phyloP scores from a whole-genome alignment of 352 stramenopile species.

The Phytopythium ostracodes region DNA sequence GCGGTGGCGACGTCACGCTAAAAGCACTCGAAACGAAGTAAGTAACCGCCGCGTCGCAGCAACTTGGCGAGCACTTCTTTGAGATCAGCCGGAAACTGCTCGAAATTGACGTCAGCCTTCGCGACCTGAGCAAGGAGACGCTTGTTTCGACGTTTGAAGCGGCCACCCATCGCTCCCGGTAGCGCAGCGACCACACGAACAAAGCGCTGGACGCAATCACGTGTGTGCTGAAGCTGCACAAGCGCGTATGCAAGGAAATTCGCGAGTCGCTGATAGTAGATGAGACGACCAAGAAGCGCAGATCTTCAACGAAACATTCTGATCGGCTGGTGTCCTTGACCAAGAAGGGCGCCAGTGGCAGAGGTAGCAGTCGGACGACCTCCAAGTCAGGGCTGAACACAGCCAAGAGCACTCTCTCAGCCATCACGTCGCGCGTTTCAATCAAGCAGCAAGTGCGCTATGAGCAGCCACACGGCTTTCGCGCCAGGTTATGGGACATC shows the following conservation, averaged over 20 bases:
- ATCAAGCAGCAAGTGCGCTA: conserved; percentile 23
- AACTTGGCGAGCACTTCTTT: conserved; percentile 37
- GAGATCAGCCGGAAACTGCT: conserved; percentile 24
- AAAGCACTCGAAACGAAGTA: conserved; percentile 23
- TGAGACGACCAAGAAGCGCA: not conserved
- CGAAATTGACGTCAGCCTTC: conserved; percentile 11
- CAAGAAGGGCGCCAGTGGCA: not conserved
- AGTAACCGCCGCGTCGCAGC: conserved; percentile 19
- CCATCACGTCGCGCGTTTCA: conserved; percentile 14
- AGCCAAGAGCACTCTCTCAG: conserved; percentile 22
- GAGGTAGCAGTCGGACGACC: not conserved
- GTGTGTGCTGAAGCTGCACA: conserved; percentile 34
- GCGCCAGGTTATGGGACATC: conserved; percentile 34
- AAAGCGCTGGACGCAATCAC: conserved; percentile 29
- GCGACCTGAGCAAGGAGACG: conserved; percentile 14
- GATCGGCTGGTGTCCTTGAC: conserved; percentile 2
- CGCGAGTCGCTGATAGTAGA: conserved; percentile 7
- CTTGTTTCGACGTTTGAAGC: conserved; percentile 1
- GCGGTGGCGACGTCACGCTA: conserved; percentile 18
- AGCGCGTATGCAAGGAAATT: conserved; percentile 30
- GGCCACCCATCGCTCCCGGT: conserved; percentile 23
- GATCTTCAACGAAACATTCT: not conserved
- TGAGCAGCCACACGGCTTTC: conserved; percentile 19
- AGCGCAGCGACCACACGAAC: conserved; percentile 26
- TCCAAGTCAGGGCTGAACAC: conserved; percentile 11